phyloP scores from a whole-genome alignment of 169 alveolate genomes.

The Plasmodium blacklocki region DNA sequence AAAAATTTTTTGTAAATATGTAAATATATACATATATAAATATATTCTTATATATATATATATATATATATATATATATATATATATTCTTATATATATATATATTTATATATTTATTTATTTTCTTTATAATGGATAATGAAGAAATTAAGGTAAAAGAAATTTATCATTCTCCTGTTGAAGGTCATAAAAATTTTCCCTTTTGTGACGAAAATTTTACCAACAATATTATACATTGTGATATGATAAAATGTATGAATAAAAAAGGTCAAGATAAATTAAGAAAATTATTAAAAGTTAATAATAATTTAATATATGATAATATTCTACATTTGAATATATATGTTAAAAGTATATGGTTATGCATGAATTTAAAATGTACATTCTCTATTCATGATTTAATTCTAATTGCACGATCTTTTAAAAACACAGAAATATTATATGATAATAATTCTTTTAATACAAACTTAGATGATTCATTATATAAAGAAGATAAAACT shows the following conservation, averaged over 20 bases:
- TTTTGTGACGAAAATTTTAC: constrained; percentile 25
- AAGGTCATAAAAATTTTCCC: no score
- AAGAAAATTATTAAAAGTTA: constrained; percentile 18
- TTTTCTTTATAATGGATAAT: no score
- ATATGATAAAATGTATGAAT: constrained; percentile 39
- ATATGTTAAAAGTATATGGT: constrained; percentile 54
- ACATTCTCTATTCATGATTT: constrained; percentile 42
- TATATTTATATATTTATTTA: no score
- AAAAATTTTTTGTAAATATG: no score
- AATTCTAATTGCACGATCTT: constrained; percentile 44
- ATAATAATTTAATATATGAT: constrained; percentile 32
- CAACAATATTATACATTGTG: constrained; percentile 27
- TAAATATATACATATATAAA: no score
- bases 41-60: no score
- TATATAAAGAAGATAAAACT: constrained; percentile 31
- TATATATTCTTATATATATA: no score
- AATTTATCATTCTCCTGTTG: no score
- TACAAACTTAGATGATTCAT: constrained; percentile 12
- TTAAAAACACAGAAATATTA: constrained; percentile 65
- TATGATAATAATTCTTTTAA: constrained; percentile 32
- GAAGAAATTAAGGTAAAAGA: no score
- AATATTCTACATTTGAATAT: constrained; percentile 28
- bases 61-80: no score
- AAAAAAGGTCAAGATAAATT: constrained; percentile 21
- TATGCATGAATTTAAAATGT: constrained; percentile 41